Conservation (phyloP, 176 grass and related monocot genomes). For the Elaeis guineensis region DNA sequence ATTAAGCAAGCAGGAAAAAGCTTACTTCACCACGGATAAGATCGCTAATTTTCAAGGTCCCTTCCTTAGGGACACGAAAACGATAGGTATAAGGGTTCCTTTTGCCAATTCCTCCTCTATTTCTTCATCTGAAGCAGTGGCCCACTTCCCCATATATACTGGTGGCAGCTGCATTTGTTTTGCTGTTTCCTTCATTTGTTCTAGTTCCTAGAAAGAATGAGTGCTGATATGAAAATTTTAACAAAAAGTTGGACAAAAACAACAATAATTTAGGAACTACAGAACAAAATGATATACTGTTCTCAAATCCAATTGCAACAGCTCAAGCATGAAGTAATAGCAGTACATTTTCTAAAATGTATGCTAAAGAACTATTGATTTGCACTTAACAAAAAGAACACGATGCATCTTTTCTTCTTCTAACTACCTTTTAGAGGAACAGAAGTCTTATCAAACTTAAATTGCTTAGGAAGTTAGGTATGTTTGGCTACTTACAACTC, state of each 20-base stretch:
- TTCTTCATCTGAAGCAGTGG: slow-evolving; percentile 61
- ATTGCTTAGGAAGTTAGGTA: too few relatives aligned
- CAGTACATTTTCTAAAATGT: too few relatives aligned
- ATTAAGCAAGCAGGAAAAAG: background rate
- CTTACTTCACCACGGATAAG: slow-evolving; percentile 94
- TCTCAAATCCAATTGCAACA: too few relatives aligned
- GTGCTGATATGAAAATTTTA: background rate
- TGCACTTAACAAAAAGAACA: too few relatives aligned
- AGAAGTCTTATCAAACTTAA: too few relatives aligned
- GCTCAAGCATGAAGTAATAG: too few relatives aligned
- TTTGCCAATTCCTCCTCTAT: slow-evolving; percentile 65
- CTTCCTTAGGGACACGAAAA: slow-evolving; percentile 77
- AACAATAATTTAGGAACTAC: background rate
- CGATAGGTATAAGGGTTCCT: slow-evolving; percentile 89
- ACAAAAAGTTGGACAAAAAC: background rate
- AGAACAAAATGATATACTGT: too few relatives aligned
- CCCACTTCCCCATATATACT: slow-evolving; percentile 91
- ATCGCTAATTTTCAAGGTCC: slow-evolving; percentile 77
- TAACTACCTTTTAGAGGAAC: too few relatives aligned
- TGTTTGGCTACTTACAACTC: too few relatives aligned
- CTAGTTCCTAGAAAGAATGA: slow-evolving; percentile 56
- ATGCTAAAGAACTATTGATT: too few relatives aligned
- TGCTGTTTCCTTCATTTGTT: slow-evolving; percentile 92
- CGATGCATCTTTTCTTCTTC: too few relatives aligned
- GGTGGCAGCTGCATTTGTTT: slow-evolving; percentile 81